Evolutionary conservation across 2,329 filamentous ascomycete genomes (phyloP), one percentile per base, ranked within the genome.

Genomic region (Fusarium pseudonygamai): DNA sequence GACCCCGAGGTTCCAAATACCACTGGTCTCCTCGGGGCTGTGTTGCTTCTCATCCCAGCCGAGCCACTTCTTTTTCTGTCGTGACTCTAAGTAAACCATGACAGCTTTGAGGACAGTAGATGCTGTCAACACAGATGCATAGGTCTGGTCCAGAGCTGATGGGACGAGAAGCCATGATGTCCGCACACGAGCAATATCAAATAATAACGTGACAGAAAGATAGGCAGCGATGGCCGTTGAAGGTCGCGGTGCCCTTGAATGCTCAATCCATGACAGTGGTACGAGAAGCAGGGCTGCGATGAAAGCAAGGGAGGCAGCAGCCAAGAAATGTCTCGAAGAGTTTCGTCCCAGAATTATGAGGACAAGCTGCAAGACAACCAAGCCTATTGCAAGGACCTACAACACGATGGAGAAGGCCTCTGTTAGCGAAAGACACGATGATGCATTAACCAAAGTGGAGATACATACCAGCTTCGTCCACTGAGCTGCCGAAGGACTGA

Each of bases 91-190:
- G n/a, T 1, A 57, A 1, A 22, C 6, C 30, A 57, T 34, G n/a
- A n/a, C 3, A 15, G 53, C n/a, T 14, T 57, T 57, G n/a, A 57
- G 30, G n/a, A 1, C 1, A 20, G 37, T 34, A 2, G 39, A 4
- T 45, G 30, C 5, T 22, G 53, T 28, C 18, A 57, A 13, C 9
- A 57, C 13, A 20, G 39, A 42, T 2, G 39, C 53, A 30, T 57
- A 57, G 0, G 4, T 22, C 0, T 18, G 1, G 7, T 20, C 8
- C 4, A 26, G 11, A 7, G 15, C 1, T 24, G 22, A 16, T 40
- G 26, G 2, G 34, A 3, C 12, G 0, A 45, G 22, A 7, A 57
- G 53, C 53, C 53, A 57, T 26, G 39, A 18, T 34, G 53, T 45
- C 10, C 53, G 39, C 22, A 18, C 26, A 18, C 39, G 39, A 45